A percentile compares a stretch with the other conserved stretches of the same genome.
phyloP scores from a whole-genome alignment of 2,329 filamentous ascomycete genomes.

The Diaporthe destruens region DNA sequence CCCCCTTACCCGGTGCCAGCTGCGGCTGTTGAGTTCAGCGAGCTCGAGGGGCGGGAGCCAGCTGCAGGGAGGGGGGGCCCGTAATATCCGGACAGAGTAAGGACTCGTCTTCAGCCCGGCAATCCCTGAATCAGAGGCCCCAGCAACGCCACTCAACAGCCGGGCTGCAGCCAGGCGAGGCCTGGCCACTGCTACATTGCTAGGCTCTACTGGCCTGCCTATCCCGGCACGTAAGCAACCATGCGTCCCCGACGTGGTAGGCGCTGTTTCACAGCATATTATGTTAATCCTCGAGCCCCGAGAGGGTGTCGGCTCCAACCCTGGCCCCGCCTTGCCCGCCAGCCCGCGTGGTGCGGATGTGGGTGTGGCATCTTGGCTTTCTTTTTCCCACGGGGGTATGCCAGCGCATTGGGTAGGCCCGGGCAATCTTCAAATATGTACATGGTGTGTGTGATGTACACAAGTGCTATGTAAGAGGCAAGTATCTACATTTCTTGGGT shows the following conservation, averaged over 20 bases:
- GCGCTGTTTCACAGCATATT: conserved; percentile 23
- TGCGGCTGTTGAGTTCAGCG: conserved; percentile 23
- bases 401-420: neutral
- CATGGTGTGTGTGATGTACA: neutral
- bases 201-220: neutral
- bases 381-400: neutral
- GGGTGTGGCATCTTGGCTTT: neutral
- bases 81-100: conserved; percentile 31
- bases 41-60: conserved; percentile 11
- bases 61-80: conserved; percentile 2
- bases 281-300: neutral
- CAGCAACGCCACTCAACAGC: conserved; percentile 9
- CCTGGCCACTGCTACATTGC: neutral
- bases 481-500: neutral
- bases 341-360: neutral
- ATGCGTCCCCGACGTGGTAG: neutral
- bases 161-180: neutral
- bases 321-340: neutral
- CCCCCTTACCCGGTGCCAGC: conserved; percentile 4
- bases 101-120: neutral
- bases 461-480: neutral
- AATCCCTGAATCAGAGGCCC: conserved; percentile 17
- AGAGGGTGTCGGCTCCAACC: conserved; percentile 1
- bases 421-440: neutral
- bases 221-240: no score